These are phyloP conservation scores for Yamadazyma friedrichii DNA, from an alignment of 1,139 yeast species.

Conservation along the genomic window DNA sequence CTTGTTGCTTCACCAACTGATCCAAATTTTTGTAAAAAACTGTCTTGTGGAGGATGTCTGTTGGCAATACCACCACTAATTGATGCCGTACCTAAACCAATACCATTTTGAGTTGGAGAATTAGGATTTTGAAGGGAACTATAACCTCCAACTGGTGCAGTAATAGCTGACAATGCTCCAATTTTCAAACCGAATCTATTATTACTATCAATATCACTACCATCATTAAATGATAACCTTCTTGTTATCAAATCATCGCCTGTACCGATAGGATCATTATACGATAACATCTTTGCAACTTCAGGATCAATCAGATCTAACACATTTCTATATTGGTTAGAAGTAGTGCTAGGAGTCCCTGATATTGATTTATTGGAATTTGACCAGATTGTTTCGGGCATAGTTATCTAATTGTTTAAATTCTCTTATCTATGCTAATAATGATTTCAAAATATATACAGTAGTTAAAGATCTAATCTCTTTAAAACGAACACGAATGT, in stretches of 20 bases:
- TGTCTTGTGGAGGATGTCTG: conserved; percentile 47
- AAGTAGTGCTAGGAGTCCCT: conserved; percentile 5
- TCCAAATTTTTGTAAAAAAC: conserved; percentile 65
- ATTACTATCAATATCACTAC: conserved; percentile 42
- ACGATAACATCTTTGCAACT: conserved; percentile 16
- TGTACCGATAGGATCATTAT: conserved; percentile 15
- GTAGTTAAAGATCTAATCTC: too few species aligned
- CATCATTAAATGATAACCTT: conserved; percentile 42
- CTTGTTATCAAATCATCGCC: conserved; percentile 18
- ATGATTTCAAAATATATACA: too few species aligned
- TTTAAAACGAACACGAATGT: too few species aligned
- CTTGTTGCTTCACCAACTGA: conserved; percentile 80
- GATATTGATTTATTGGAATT: conserved; percentile 6
- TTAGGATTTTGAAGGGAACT: conserved; percentile 3
- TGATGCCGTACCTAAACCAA: conserved; percentile 58
- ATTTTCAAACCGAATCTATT: conserved; percentile 44
- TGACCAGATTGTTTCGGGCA: conserved; percentile 19
- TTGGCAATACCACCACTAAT: conserved; percentile 58
- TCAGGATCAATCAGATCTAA: conserved; percentile 17
- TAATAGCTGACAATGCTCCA: conserved; percentile 49
- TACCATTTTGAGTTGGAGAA: conserved; percentile 16
- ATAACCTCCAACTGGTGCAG: conserved; percentile 36
- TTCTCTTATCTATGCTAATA: too few species aligned
- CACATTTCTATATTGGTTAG: conserved; percentile 12
- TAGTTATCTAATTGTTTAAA: background rate